Evolutionary conservation across 179 eudicot species (phyloP), one percentile per base, ranked within the genome.

Genomic region (Silene vulgaris): DNA sequence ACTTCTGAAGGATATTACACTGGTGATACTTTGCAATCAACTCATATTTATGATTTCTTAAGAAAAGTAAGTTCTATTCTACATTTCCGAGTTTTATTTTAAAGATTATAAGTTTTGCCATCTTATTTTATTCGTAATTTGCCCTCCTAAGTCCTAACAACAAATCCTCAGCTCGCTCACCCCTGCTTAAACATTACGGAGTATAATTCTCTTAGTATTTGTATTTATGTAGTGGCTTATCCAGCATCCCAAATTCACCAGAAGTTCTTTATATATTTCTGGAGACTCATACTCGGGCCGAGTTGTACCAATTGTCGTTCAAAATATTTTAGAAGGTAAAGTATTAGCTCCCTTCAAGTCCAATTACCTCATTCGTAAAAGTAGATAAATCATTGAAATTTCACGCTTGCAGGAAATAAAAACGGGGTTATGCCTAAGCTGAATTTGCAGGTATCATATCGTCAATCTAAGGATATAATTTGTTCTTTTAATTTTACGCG

Each of bases 221-320:
- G 5, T 48, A 56, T 37, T 28, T 20, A 68, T 70, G 71, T 66
- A 79, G 82, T 79, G 82, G 82, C 65, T 79, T 19, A n/a, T 60
- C 57, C n/a, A 75, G 13, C 82, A 79, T 75, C 74, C 82, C 0
- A 59, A 61, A 23, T 74, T 79, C 62, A 13, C 32, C 32, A 26
- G 64, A 61, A 74, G 16, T 62, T 63, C 78, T 4, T 59, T 79
- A 2, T 79, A 79, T 19, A 50, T 79, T 26, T 1, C 43, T 0
- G 78, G 78, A 5, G 82, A 79, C 69, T 79, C 82, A 3, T 79
- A 79, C 56, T 9, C 72, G 5, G 82, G 82, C 16, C 61, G 13
- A 5, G 20, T 74, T 8, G 45, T 69, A 28, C 78, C 82, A 37
- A 43, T 74, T 5, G 71, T 74, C 4, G 75, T 70, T 32, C 78